Percentiles rank a stretch among this genome's conserved stretches.
Evolutionary conservation across 371 early-diverging fungal genomes (phyloP).

Genomic region (Mucor saturninus): DNA sequence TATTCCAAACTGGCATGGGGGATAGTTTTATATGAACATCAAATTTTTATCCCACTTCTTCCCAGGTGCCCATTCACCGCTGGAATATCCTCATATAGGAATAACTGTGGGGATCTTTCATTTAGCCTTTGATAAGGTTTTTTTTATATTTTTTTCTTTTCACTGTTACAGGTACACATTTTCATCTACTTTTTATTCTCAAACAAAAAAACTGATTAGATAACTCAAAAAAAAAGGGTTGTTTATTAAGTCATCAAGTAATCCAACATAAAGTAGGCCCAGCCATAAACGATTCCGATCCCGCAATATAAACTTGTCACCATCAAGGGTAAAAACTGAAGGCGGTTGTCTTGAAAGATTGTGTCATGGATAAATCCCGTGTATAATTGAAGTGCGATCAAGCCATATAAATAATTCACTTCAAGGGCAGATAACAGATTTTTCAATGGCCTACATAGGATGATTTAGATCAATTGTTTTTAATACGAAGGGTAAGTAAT

Average conservation of each 20-base stretch:
- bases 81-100: background rate
- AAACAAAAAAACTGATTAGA: background rate
- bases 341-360: constrained; percentile 52
- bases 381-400: constrained; percentile 66
- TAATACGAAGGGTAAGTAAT: too few relatives aligned
- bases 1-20: background rate
- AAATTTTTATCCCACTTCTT: background rate
- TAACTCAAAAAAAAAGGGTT: background rate
- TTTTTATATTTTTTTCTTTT: background rate
- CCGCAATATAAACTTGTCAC: constrained; percentile 80
- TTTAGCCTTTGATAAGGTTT: background rate
- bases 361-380: constrained; percentile 57
- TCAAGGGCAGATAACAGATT: constrained; percentile 52
- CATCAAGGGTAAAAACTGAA: constrained; percentile 87
- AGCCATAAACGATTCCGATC: constrained; percentile 80
- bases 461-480: too few relatives aligned
- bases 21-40: background rate
- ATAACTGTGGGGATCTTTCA: too few relatives aligned
- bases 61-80: background rate
- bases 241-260: constrained; percentile 23
- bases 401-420: constrained; percentile 67
- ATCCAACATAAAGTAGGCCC: constrained; percentile 53
- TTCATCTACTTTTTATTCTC: background rate
- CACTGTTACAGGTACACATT: background rate
- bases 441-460: constrained; percentile 30